Conservation (phyloP, 2,329 filamentous ascomycete genomes). For the Aspergillus udagawae region DNA sequence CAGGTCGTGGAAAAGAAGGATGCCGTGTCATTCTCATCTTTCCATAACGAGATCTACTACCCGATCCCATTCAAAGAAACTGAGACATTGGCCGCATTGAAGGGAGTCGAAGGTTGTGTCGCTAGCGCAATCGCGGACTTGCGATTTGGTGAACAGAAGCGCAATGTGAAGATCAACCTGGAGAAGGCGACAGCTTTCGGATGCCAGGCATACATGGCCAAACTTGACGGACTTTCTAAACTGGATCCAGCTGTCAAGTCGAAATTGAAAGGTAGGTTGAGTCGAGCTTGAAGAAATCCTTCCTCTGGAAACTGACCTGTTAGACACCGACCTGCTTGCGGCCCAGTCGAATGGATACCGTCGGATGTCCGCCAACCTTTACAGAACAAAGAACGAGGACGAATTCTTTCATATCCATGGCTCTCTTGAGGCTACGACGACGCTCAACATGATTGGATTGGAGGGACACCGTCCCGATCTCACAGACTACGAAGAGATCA, state of each 20-base stretch:
- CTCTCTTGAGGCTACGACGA: conserved; percentile 66
- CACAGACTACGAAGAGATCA: conserved; percentile 56
- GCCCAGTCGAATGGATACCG: conserved; percentile 70
- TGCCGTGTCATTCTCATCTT: conserved; percentile 34
- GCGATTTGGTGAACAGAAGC: conserved; percentile 44
- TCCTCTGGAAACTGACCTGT: conserved; percentile 2
- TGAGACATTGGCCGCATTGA: conserved; percentile 53
- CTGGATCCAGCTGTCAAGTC: conserved; percentile 35
- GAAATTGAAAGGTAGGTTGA: conserved; percentile 33
- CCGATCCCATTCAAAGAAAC: conserved; percentile 51
- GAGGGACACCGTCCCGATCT: conserved; percentile 59
- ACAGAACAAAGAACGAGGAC: conserved; percentile 61
- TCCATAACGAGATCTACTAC: conserved; percentile 36
- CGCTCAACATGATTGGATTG: conserved; percentile 66
- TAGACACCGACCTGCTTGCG: conserved; percentile 67
- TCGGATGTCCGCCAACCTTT: conserved; percentile 68
- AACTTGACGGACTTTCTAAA: conserved; percentile 37
- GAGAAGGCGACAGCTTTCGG: conserved; percentile 40
- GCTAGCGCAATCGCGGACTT: conserved; percentile 58
- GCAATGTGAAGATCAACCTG: conserved; percentile 33
- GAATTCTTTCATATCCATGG: conserved; percentile 74
- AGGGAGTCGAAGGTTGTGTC: conserved; percentile 58
- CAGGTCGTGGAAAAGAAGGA: conserved; percentile 30
- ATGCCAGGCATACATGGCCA: conserved; percentile 41
- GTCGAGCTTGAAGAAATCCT: no score